These are phyloP conservation scores for Arbutus unedo DNA, from an alignment of 148 eudicot genomes.

Conservation along the genomic window DNA sequence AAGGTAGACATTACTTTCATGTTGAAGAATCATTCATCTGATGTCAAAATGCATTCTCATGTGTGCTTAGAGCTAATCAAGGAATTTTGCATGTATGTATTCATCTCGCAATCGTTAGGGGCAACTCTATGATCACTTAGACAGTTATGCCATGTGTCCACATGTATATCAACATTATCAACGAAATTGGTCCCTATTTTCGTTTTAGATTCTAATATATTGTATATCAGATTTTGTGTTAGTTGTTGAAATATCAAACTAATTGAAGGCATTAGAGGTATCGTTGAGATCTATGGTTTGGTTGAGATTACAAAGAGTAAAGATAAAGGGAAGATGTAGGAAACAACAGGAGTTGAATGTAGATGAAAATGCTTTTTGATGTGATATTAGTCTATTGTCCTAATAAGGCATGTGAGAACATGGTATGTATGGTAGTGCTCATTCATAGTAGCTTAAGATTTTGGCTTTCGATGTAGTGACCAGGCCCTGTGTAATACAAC, in stretches of 20 bases:
- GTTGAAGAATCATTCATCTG: neutral
- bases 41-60: neutral
- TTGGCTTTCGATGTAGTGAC: neutral
- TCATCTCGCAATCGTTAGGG: neutral
- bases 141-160: neutral
- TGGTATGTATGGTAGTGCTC: neutral
- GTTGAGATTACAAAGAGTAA: neutral
- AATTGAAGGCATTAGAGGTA: neutral
- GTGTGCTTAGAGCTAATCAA: neutral
- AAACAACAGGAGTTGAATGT: neutral
- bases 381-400: neutral
- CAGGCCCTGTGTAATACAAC: neutral
- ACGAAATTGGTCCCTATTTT: neutral
- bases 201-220: no score
- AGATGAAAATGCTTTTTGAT: neutral
- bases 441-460: neutral
- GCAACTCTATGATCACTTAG: neutral
- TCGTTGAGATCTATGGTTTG: neutral
- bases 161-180: neutral
- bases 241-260: neutral
- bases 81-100: slow-evolving; percentile 6
- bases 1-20: slow-evolving; percentile 45
- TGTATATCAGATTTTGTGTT: neutral
- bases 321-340: neutral
- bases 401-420: neutral